phyloP scores from a whole-genome alignment of 768 basidiomycete genomes.

The Dentipellis fragilis region DNA sequence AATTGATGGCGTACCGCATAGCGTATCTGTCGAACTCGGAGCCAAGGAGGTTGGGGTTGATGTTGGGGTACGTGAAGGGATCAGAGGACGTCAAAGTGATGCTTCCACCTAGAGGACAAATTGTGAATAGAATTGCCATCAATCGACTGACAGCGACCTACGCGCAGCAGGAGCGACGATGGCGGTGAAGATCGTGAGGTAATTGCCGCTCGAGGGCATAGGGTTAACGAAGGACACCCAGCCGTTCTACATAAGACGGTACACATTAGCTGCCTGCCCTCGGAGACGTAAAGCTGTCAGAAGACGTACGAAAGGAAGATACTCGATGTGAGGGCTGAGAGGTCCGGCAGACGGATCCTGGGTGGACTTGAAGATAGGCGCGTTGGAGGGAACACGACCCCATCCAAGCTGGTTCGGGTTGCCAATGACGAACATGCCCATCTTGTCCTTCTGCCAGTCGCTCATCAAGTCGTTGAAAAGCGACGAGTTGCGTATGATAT shows the following conservation, averaged over 20 bases:
- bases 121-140: not conserved
- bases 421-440: slow-evolving; percentile 7
- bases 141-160: slow-evolving; percentile 1
- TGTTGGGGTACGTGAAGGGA: slow-evolving; percentile 17
- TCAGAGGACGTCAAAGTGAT: slow-evolving; percentile 16
- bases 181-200: slow-evolving; percentile 8
- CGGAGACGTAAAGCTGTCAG: not conserved
- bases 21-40: slow-evolving; percentile 1
- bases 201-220: slow-evolving; percentile 13
- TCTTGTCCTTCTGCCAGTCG: slow-evolving; percentile 5
- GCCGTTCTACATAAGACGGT: not conserved
- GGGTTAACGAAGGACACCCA: slow-evolving; percentile 1
- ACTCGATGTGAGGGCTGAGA: slow-evolving; percentile 8
- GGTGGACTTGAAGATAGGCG: slow-evolving; percentile 2
- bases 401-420: not conserved
- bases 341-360: slow-evolving; percentile 12
- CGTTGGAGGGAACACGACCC: slow-evolving; percentile 6
- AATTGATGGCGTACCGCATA: slow-evolving; percentile 4
- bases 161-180: slow-evolving; percentile 17
- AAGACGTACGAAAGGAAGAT: slow-evolving; percentile 5
- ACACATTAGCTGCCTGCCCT: not conserved
- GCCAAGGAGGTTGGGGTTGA: slow-evolving; percentile 15
- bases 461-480: not conserved
- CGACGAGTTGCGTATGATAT: slow-evolving; percentile 4
- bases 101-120: slow-evolving; percentile 13